These are phyloP conservation scores for Elaeis oleifera DNA, from an alignment of 202 grass and related monocot species.

Conservation along the genomic window DNA sequence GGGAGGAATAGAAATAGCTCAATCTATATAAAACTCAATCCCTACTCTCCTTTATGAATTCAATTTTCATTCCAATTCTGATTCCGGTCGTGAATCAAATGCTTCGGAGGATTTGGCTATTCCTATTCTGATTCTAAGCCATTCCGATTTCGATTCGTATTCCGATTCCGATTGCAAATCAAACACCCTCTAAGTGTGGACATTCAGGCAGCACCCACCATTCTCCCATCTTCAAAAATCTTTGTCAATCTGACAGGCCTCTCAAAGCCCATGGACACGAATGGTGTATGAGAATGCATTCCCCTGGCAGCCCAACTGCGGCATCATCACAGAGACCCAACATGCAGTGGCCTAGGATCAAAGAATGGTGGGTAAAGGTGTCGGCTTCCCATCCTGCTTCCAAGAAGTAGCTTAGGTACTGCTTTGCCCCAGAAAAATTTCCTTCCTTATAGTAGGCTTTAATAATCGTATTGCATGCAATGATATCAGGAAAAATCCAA, in stretches of 20 bases:
- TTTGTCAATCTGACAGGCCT: background rate
- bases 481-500: background rate
- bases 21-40: too few species aligned
- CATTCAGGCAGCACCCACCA: conserved; percentile 5
- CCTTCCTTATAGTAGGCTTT: conserved; percentile 1
- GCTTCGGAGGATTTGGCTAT: too few species aligned
- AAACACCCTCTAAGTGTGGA: background rate
- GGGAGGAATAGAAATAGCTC: too few species aligned
- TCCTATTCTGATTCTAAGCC: too few species aligned
- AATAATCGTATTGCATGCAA: conserved; percentile 19
- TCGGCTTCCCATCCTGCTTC: background rate
- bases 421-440: background rate
- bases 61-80: too few species aligned
- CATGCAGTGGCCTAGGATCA: conserved; percentile 17
- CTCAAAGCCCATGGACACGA: conserved; percentile 15
- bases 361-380: conserved; percentile 11
- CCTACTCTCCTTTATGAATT: too few species aligned
- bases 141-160: too few species aligned
- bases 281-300: conserved; percentile 19
- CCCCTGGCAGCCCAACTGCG: conserved; percentile 1
- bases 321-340: conserved; percentile 21
- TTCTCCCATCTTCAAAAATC: conserved; percentile 11
- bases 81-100: too few species aligned
- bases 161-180: too few species aligned
- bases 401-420: background rate